Conservation (phyloP, 345 rosid species). For the Brassica rapa region DNA sequence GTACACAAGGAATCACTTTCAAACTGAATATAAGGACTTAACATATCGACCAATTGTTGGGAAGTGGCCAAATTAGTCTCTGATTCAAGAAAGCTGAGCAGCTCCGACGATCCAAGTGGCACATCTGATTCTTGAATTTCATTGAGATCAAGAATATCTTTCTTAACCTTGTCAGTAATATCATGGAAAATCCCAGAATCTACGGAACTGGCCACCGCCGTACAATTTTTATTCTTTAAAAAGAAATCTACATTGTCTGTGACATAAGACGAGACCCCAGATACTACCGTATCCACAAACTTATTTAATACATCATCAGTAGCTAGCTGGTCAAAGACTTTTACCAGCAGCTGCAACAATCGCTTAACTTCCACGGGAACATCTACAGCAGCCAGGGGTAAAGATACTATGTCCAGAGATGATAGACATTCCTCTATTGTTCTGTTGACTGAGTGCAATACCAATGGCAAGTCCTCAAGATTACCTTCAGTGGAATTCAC, state of each 20-base stretch:
- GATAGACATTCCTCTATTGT: conserved; percentile 68
- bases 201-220: conserved; percentile 42
- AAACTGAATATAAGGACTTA: conserved; percentile 52
- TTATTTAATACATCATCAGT: conserved; percentile 53
- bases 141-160: conserved; percentile 57
- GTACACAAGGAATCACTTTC: conserved; percentile 40
- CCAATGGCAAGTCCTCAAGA: conserved; percentile 90
- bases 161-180: conserved; percentile 53
- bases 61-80: conserved; percentile 59
- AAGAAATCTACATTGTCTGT: conserved; percentile 45
- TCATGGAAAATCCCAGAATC: conserved; percentile 48
- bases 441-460: conserved; percentile 63
- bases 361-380: conserved; percentile 70
- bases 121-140: conserved; percentile 48
- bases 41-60: conserved; percentile 67
- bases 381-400: conserved; percentile 56
- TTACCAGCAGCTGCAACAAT: conserved; percentile 63
- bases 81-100: conserved; percentile 52
- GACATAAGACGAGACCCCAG: conserved; percentile 60
- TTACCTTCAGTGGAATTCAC: conserved; percentile 86
- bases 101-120: conserved; percentile 39
- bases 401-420: conserved; percentile 64
- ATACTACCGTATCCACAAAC: conserved; percentile 53
- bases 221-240: conserved; percentile 48
- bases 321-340: conserved; percentile 56